Percentiles rank a stretch among this genome's conserved stretches.
Conservation (phyloP, 1,139 yeast species). For the Magnusiomyces fungicola region DNA sequence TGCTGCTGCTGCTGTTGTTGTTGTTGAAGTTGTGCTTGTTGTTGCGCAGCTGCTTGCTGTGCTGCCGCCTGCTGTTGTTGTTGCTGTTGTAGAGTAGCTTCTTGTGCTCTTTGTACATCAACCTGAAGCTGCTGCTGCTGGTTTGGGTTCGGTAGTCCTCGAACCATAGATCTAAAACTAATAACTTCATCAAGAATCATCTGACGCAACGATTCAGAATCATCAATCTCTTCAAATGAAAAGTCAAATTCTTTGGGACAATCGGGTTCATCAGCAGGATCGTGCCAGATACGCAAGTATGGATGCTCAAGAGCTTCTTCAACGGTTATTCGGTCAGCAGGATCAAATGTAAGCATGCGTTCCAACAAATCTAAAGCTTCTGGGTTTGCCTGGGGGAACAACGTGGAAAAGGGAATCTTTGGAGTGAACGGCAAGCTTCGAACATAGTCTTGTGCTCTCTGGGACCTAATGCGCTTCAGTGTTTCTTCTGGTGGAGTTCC, state of each 20-base stretch:
- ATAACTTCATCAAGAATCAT: slow-evolving; percentile 79
- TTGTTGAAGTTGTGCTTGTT: slow-evolving; percentile 18
- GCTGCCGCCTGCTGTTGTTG: slow-evolving; percentile 22
- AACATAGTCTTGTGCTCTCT: slow-evolving; percentile 87
- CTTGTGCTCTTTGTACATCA: slow-evolving; percentile 16
- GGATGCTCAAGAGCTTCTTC: slow-evolving; percentile 87
- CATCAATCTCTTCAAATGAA: slow-evolving; percentile 81
- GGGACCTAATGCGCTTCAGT: slow-evolving; percentile 74
- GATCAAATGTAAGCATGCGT: slow-evolving; percentile 81
- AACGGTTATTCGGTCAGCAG: slow-evolving; percentile 77
- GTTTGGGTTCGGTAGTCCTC: slow-evolving; percentile 49
- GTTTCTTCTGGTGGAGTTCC: slow-evolving; percentile 92
- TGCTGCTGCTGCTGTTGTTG: slow-evolving; percentile 19
- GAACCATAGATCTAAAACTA: slow-evolving; percentile 68
- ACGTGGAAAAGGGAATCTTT: slow-evolving; percentile 61
- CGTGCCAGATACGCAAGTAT: slow-evolving; percentile 90
- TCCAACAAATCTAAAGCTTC: slow-evolving; percentile 78
- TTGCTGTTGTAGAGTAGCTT: slow-evolving; percentile 17
- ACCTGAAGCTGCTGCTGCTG: slow-evolving; percentile 45
- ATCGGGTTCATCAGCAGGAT: slow-evolving; percentile 87
- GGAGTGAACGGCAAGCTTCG: slow-evolving; percentile 79
- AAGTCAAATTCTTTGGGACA: slow-evolving; percentile 83
- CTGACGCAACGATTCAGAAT: slow-evolving; percentile 63
- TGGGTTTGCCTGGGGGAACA: slow-evolving; percentile 83
- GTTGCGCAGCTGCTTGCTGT: slow-evolving; percentile 16